These are phyloP conservation scores for Calonectria honghensis DNA, from an alignment of 2,329 filamentous ascomycete genomes.

Conservation along the genomic window DNA sequence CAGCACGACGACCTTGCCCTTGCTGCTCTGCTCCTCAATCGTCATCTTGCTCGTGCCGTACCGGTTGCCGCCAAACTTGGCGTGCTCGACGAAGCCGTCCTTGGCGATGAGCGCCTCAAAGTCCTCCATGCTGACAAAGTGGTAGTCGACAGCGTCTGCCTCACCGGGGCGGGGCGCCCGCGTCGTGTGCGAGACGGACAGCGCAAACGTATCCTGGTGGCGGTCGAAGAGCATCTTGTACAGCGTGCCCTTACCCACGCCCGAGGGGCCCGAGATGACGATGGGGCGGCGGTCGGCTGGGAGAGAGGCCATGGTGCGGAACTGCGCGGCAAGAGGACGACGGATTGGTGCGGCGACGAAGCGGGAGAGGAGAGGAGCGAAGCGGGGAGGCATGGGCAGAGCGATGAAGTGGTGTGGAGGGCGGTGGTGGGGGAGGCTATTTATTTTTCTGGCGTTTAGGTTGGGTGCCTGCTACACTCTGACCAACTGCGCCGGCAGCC, in stretches of 20 bases:
- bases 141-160: conserved; percentile 85
- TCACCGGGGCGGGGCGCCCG: conserved; percentile 86
- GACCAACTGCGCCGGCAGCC: background rate
- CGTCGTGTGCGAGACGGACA: conserved; percentile 86
- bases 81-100: conserved; percentile 88
- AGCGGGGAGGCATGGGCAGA: conserved; percentile 28
- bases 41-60: conserved; percentile 91
- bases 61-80: conserved; percentile 88
- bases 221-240: conserved; percentile 80
- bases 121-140: conserved; percentile 80
- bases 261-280: conserved; percentile 87
- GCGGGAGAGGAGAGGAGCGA: conserved; percentile 10
- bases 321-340: background rate
- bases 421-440: conserved; percentile 28
- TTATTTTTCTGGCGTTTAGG: conserved; percentile 22
- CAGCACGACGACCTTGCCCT: conserved; percentile 85
- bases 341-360: conserved; percentile 23
- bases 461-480: conserved; percentile 4
- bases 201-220: conserved; percentile 70
- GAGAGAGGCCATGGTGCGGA: conserved; percentile 49
- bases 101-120: conserved; percentile 80
- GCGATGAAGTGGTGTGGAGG: conserved; percentile 13
- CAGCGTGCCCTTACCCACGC: conserved; percentile 88
- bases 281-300: conserved; percentile 76
- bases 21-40: conserved; percentile 83